Base-by-base conservation (phyloP, 2,329 filamentous ascomycete genomes). In the Atkinsonella texensis region DNA sequence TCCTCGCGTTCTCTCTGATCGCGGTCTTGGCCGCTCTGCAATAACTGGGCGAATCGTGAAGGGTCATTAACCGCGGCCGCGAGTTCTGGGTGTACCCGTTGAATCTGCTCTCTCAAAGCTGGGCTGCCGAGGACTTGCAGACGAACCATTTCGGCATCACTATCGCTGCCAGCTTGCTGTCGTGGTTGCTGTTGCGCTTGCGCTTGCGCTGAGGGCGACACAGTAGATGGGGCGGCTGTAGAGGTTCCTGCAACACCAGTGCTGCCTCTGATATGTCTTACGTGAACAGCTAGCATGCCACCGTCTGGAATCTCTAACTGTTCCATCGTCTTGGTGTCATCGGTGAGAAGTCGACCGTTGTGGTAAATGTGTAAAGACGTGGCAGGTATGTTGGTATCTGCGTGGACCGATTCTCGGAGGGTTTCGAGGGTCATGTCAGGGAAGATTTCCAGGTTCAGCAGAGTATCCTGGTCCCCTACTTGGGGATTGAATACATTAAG, bases 221-320 rank as follows among this genome's bases (percentile, higher is more conserved):
- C 59, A 11, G 17, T 12, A 12, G 48, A 49, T 44, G 70, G 63
- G 23, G 72, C 63, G 46, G 68, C 67, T 20, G 38, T 18, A 15
- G 50, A 43, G n/a, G 47, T 4, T 39, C 39, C 43, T 13, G 39
- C 41, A 41, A 42, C 40, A 40, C 47, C 44, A 38, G 71, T 71
- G 61, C 64, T 74, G 56, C 73, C 74, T 57, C 71, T 71, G 70
- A 75, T 77, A 58, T 81, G 76, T 55, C 80, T 70, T 54, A 95
- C 84, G 64, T 95, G 86, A 59, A 97, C 79, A 32, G 87, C 89
- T 57, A 98, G 74, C 87, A 98, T 90, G 63, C 96, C 93, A 51
- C 89, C 89, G 69, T 97, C 88, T 47, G 75, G 80, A 60, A 98
- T 85, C 42, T 85, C 79, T 33, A 90, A 78, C 61, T 91, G 78